phyloP scores from a whole-genome alignment of 2,329 filamentous ascomycete species.

The Boeremia exigua region DNA sequence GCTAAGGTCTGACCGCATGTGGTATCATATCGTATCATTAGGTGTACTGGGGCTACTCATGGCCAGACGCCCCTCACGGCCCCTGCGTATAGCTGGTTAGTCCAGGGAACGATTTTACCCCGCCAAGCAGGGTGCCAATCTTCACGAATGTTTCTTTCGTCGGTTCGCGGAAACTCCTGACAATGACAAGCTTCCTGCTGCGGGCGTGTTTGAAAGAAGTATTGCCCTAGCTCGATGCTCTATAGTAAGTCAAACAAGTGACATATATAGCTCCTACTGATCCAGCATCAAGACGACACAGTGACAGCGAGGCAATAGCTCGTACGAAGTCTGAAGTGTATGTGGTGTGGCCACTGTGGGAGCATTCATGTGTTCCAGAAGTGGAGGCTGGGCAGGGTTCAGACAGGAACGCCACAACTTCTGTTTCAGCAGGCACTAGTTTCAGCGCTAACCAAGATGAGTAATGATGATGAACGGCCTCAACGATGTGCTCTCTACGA shows the following conservation, averaged over 20 bases:
- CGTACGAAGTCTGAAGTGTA: constrained; percentile 3
- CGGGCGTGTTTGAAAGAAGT: constrained; percentile 14
- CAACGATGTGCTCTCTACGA: background rate
- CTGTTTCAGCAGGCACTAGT: constrained; percentile 15
- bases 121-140: constrained; percentile 31
- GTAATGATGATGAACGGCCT: constrained; percentile 19
- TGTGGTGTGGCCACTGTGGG: constrained; percentile 8
- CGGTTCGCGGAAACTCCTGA: background rate
- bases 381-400: constrained; percentile 16
- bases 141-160: constrained; percentile 18
- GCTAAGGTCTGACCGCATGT: constrained; percentile 19
- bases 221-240: constrained; percentile 14
- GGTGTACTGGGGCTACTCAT: constrained; percentile 15
- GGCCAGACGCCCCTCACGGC: constrained; percentile 15
- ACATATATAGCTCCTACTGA: constrained; percentile 19
- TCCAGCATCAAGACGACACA: constrained; percentile 22
- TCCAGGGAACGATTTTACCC: constrained; percentile 28
- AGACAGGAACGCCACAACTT: constrained; percentile 27
- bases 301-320: constrained; percentile 6
- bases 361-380: constrained; percentile 29
- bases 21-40: constrained; percentile 28
- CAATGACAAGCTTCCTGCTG: constrained; percentile 1
- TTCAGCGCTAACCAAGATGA: constrained; percentile 3
- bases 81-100: constrained; percentile 24
- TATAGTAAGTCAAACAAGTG: constrained; percentile 15